These are phyloP conservation scores for Suillus lakei DNA, from an alignment of 768 basidiomycete genomes.

Conservation along the genomic window DNA sequence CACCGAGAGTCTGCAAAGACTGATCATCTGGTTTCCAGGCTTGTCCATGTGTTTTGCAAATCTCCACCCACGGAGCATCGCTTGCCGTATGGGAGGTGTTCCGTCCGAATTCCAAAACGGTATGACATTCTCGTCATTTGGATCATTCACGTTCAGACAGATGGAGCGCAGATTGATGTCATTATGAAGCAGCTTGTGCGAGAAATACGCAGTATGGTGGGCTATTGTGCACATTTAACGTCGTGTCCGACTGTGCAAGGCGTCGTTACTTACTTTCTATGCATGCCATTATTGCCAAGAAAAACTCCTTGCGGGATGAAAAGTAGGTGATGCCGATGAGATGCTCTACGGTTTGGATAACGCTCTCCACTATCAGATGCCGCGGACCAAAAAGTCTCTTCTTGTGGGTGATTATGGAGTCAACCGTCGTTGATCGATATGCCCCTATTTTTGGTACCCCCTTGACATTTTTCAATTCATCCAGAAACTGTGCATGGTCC, in stretches of 20 bases:
- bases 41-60: background rate
- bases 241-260: background rate
- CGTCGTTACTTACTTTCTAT: background rate
- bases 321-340: background rate
- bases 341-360: background rate
- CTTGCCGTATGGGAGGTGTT: background rate
- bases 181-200: background rate
- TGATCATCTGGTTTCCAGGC: background rate
- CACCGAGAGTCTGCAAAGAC: background rate
- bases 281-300: background rate
- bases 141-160: background rate
- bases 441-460: background rate
- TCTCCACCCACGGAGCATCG: conserved; percentile 1
- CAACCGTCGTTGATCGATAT: background rate
- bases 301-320: conserved; percentile 1
- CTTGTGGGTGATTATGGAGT: background rate
- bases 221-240: background rate
- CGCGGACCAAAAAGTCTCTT: background rate
- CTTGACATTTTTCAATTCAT: background rate
- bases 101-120: background rate
- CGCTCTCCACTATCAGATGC: background rate
- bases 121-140: background rate
- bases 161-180: background rate
- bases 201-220: background rate
- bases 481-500: background rate